phyloP scores from a whole-genome alignment of 2,329 filamentous ascomycete genomes.

The Blastomyces gilchristii region DNA sequence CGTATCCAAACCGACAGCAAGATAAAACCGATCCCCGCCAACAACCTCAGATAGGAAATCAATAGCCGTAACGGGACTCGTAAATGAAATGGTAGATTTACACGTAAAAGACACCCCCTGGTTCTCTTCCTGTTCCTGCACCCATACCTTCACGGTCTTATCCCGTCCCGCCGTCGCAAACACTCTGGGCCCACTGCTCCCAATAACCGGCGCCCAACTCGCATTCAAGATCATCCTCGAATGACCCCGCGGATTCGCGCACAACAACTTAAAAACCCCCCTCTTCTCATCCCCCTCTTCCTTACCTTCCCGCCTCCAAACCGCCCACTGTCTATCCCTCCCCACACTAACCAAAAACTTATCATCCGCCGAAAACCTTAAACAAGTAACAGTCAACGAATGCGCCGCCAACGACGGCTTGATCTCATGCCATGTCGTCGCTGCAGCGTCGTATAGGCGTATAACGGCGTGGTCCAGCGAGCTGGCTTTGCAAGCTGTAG shows the following conservation, averaged over 20 bases:
- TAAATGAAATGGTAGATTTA: conserved; percentile 44
- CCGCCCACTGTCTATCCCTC: conserved; percentile 79
- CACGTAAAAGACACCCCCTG: conserved; percentile 39
- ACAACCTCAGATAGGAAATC: conserved; percentile 46
- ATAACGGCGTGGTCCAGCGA: conserved; percentile 92
- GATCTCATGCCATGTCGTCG: conserved; percentile 70
- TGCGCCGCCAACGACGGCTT: conserved; percentile 75
- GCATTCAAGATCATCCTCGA: conserved; percentile 84
- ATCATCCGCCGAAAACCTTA: conserved; percentile 71
- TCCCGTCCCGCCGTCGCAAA: conserved; percentile 90
- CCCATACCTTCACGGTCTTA: conserved; percentile 70
- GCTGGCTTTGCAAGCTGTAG: conserved; percentile 86
- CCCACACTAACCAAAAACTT: conserved; percentile 73
- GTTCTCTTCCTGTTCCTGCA: conserved; percentile 23
- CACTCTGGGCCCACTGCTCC: conserved; percentile 23
- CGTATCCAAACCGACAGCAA: conserved; percentile 41
- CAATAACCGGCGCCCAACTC: conserved; percentile 58
- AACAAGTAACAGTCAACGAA: conserved; percentile 69
- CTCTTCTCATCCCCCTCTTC: conserved; percentile 12
- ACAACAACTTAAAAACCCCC: conserved; percentile 46
- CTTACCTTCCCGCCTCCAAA: conserved; percentile 52
- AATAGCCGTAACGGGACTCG: conserved; percentile 58
- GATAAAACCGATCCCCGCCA: conserved; percentile 22
- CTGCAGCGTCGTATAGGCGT: conserved; percentile 70
- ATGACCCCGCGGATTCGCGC: conserved; percentile 73